Percentiles rank a stretch among this genome's conserved stretches.
Evolutionary conservation across 2,329 filamentous ascomycete genomes (phyloP).

Genomic region (Claviceps spartinae): DNA sequence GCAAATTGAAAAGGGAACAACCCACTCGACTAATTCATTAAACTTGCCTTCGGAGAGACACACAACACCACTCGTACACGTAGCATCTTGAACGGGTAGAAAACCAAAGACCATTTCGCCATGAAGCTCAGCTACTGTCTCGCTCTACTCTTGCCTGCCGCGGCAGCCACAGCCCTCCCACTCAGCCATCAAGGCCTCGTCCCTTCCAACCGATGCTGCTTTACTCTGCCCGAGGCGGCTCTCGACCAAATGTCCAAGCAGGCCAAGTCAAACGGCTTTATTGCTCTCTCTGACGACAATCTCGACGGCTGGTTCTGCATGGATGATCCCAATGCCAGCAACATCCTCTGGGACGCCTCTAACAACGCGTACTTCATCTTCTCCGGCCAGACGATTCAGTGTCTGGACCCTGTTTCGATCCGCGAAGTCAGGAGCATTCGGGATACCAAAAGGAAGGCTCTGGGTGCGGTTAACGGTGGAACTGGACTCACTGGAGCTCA

Average conservation of each 20-base stretch:
- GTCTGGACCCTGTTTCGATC: slow-evolving; percentile 19
- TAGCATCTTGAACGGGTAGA: no score
- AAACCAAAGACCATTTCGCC: not conserved
- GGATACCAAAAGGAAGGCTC: slow-evolving; percentile 8
- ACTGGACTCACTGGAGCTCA: slow-evolving; percentile 8
- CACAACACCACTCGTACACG: no score
- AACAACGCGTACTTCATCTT: slow-evolving; percentile 21
- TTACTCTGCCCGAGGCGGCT: slow-evolving; percentile 16
- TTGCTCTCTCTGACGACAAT: slow-evolving; percentile 14
- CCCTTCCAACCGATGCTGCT: slow-evolving; percentile 17
- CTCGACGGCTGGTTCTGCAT: slow-evolving; percentile 20
- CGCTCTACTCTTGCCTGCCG: slow-evolving; percentile 9
- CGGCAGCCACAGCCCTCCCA: slow-evolving; percentile 11
- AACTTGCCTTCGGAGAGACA: no score
- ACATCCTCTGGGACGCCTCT: slow-evolving; percentile 15
- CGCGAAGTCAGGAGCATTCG: slow-evolving; percentile 16
- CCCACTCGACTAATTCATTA: no score
- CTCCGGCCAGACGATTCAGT: slow-evolving; percentile 15
- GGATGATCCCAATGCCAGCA: slow-evolving; percentile 11
- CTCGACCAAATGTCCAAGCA: slow-evolving; percentile 15
- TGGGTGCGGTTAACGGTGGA: slow-evolving; percentile 14
- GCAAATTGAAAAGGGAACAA: no score
- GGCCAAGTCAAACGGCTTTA: slow-evolving; percentile 12
- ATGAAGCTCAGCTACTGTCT: slow-evolving; percentile 5
- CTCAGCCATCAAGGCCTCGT: slow-evolving; percentile 8